Base-by-base conservation (phyloP, 169 alveolate genomes). In the Plasmodium sp. region DNA sequence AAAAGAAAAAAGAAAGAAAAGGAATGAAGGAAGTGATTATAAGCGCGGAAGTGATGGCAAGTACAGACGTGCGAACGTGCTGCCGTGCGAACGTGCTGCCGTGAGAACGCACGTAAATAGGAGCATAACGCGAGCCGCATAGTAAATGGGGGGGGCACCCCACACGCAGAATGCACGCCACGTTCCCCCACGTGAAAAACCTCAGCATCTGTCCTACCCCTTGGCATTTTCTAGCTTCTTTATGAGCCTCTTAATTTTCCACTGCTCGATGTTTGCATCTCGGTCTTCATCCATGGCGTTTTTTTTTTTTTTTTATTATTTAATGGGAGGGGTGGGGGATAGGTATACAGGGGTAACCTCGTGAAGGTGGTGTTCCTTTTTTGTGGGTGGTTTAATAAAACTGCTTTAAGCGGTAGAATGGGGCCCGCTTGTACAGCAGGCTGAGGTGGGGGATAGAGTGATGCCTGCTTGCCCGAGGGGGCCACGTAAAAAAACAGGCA, bases 211-310 rank as follows among this genome's bases (percentile, higher is more conserved):
- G 31, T 51, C 34, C 91, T 96, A 96, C 97, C 99, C 99, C 94
- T 97, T 97, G 83, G 99, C 98, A 73, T 98, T 97, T 79, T 98
- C 99, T 22, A 99, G 96, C 72, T 96, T 97, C 71, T 97, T 95
- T 75, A 99, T 98, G 43, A 99, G 94, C 73, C 98, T 95, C 95
- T 97, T 98, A 83, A 99, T 97, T 96, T 98, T 98, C 99, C 99
- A 98, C 81, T 97, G 98, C 84, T 98, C 99, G 71, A 98, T 97
- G 84, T 96, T 97, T 85, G 97, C 97, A 83, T 97, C 98, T 73
- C 84, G 93, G 34, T 96, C 98, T 58, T 84, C 96, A 33, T 85
- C 93, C 93, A 85, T 85, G 1, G 31, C 56, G 31, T 71, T 84
- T 9, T 0, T 16, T 33, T 75, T 36, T 33, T 74, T 27, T 18